Evolutionary conservation across 2,329 filamentous ascomycete species (phyloP).

Genomic region (Nemania sp.): DNA sequence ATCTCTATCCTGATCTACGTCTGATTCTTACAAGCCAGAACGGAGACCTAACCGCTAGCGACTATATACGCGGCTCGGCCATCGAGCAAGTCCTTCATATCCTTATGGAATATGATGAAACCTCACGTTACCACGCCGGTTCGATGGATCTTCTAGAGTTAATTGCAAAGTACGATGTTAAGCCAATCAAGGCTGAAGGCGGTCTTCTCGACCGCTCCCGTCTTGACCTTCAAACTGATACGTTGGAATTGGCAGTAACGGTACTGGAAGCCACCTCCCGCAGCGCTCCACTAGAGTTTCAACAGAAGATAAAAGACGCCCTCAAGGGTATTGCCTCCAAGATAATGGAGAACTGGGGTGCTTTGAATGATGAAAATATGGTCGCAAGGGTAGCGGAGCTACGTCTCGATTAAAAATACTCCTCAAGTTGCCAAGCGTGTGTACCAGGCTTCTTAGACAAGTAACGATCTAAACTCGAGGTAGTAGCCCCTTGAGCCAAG

Average conservation of each 20-base stretch:
- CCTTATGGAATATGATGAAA: constrained; percentile 30
- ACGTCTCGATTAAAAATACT: constrained; percentile 21
- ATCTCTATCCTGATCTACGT: constrained; percentile 35
- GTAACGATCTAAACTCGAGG: too few species aligned
- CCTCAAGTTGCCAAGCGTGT: neutral
- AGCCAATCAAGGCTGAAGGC: neutral
- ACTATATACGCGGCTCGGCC: constrained; percentile 39
- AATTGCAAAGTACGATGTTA: constrained; percentile 22
- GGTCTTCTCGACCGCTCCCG: neutral
- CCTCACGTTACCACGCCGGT: constrained; percentile 8
- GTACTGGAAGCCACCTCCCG: neutral
- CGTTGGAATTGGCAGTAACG: constrained; percentile 27
- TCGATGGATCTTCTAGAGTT: constrained; percentile 23
- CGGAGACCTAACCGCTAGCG: constrained; percentile 14
- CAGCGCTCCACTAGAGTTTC: constrained; percentile 2
- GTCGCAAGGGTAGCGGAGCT: constrained; percentile 27
- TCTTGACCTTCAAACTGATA: constrained; percentile 35
- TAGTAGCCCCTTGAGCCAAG: too few species aligned
- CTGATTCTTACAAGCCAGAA: constrained; percentile 18
- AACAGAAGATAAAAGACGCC: constrained; percentile 17
- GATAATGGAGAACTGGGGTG: constrained; percentile 16
- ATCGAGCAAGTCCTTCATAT: constrained; percentile 31
- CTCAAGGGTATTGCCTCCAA: constrained; percentile 17
- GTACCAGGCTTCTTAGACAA: too few species aligned
- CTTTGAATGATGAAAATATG: constrained; percentile 28